Percentiles rank a stretch among this genome's conserved stretches.
phyloP scores from a whole-genome alignment of 1,284 basidiomycete species.

The Athelia psychrophila region DNA sequence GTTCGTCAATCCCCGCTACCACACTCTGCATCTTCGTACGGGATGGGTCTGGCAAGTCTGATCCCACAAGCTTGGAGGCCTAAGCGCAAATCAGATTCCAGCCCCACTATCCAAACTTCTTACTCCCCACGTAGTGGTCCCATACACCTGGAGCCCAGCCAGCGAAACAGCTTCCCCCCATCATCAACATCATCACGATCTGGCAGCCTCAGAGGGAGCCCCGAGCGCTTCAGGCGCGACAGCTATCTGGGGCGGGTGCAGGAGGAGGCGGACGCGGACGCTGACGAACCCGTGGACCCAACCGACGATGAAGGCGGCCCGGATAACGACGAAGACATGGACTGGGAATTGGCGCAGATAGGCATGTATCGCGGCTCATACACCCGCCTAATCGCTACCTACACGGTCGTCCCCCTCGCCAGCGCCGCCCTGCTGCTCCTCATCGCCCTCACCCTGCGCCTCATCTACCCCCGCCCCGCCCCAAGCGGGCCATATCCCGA shows the following conservation, averaged over 20 bases:
- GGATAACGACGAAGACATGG: constrained; percentile 34
- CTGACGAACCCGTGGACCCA: constrained; percentile 13
- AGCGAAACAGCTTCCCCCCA: no score
- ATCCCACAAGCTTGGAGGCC: no score
- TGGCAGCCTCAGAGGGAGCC: background rate
- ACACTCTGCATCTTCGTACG: no score
- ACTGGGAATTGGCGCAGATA: constrained; percentile 54
- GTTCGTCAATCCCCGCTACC: no score
- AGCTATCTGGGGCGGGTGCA: constrained; percentile 36
- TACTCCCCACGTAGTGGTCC: no score
- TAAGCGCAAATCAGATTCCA: no score
- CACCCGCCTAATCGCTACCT: constrained; percentile 43
- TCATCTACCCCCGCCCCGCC: constrained; percentile 38
- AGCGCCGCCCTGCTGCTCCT: constrained; percentile 44
- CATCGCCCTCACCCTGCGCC: constrained; percentile 44
- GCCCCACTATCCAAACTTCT: no score
- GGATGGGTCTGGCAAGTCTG: no score
- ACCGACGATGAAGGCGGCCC: constrained; percentile 23
- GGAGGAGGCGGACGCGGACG: constrained; percentile 37
- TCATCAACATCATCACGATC: no score
- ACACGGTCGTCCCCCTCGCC: constrained; percentile 55
- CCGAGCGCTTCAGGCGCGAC: background rate
- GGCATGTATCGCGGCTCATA: constrained; percentile 69
- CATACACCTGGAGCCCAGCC: no score
- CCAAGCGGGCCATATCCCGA: constrained; percentile 19